phyloP scores from a whole-genome alignment of 495 filamentous ascomycete genomes.

The Lophiostoma macrostomum region DNA sequence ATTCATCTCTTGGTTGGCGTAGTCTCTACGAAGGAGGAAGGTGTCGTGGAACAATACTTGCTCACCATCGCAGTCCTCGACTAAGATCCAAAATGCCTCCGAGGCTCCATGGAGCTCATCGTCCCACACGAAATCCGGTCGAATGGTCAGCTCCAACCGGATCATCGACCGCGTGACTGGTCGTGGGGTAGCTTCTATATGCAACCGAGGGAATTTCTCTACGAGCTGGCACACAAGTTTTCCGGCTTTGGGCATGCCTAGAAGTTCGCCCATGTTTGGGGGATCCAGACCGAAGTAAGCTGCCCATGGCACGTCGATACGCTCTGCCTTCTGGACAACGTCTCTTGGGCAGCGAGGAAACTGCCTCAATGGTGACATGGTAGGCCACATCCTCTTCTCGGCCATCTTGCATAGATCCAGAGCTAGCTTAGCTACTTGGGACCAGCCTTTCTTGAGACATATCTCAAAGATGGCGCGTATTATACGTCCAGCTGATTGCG shows the following conservation, averaged over 20 bases:
- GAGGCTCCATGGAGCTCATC: constrained; percentile 79
- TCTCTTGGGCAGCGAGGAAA: constrained; percentile 74
- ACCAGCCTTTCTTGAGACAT: constrained; percentile 91
- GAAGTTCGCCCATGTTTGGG: constrained; percentile 92
- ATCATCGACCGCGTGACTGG: constrained; percentile 95
- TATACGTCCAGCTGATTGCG: constrained; percentile 95
- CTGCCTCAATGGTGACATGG: constrained; percentile 92
- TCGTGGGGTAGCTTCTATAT: constrained; percentile 87
- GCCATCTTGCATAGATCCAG: constrained; percentile 98
- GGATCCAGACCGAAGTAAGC: constrained; percentile 96
- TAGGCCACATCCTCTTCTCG: constrained; percentile 98
- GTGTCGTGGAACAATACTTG: constrained; percentile 95
- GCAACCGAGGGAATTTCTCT: constrained; percentile 87
- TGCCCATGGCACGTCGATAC: constrained; percentile 89
- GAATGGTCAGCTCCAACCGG: constrained; percentile 87
- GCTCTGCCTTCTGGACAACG: constrained; percentile 85
- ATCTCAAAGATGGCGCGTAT: constrained; percentile 96
- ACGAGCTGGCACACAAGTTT: constrained; percentile 80
- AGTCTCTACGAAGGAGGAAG: constrained; percentile 85
- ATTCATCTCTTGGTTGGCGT: constrained; percentile 74
- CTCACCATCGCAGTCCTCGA: constrained; percentile 96
- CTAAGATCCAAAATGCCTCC: constrained; percentile 94
- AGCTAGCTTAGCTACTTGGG: constrained; percentile 86
- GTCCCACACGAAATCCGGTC: constrained; percentile 96
- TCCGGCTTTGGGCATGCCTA: constrained; percentile 88